Evolutionary conservation across 768 basidiomycete genomes (phyloP), one percentile per base, ranked within the genome.

Genomic region (Cystofilobasidium capitatum): DNA sequence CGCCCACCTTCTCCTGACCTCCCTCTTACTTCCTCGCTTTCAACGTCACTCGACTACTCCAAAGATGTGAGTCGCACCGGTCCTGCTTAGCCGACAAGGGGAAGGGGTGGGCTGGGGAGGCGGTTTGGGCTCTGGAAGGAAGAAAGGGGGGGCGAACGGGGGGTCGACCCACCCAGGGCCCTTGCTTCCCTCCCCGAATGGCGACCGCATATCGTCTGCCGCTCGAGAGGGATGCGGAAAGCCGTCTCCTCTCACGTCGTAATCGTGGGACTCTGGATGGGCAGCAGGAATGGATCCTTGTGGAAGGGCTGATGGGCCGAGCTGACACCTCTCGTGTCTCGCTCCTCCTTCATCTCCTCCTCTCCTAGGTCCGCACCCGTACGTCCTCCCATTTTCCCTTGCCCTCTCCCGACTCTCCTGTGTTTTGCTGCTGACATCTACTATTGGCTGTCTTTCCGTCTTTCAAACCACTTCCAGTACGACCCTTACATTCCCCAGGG

Each of bases 401-500:
- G 22, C 58, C 26, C 22, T 13, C 36, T 10, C 36, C 14, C 33
- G 9, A 0, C 24, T 26, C 20, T 37, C 35, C 26, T 26, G 26
- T 16, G 24, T 36, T 0, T 31, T 22, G 8, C 51, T 29, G 42
- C 42, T 44, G 12, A 12, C 42, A 44, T 44, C 42, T 12, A 12
- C 22, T 22, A 44, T 44, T 12, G 12, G 12, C 42, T 12, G 12
- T 22, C 12, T 12, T 44, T 12, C 49, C 26, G 49, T 29, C 26
- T 51, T 29, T 29, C n/a, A 9, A 36, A 22, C 31, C 36, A 36
- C 17, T 12, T 24, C 91, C 76, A 62, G 59, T 97, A 97, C 80
- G 94, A 98, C 83, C 94, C 94, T 72, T 98, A 99, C 80, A 83
- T 97, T 70, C 92, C 93, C 71, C 87, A 89, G 73, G 85, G 83